Evolutionary conservation across 129 eudicot genomes (phyloP).

Genomic region (Tanacetum coccineum): DNA sequence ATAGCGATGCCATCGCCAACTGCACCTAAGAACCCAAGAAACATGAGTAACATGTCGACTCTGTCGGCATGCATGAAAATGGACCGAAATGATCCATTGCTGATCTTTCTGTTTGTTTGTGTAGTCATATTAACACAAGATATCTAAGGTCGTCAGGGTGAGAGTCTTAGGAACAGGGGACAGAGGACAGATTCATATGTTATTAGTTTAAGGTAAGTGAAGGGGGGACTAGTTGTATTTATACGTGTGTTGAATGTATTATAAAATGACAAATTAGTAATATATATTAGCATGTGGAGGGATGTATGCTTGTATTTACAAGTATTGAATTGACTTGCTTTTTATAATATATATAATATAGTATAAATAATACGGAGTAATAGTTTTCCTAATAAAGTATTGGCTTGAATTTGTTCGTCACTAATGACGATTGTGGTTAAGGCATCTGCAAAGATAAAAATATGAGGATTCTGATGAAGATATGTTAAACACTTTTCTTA

Average conservation of each 20-base stretch:
- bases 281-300: conserved; percentile 11
- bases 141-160: neutral
- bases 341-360: neutral
- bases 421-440: conserved; percentile 28
- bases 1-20: conserved; percentile 72
- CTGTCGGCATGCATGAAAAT: conserved; percentile 89
- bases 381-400: conserved; percentile 8
- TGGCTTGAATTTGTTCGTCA: conserved; percentile 20
- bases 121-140: conserved; percentile 21
- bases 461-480: neutral
- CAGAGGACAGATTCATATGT: neutral
- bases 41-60: conserved; percentile 54
- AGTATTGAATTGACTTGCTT: conserved; percentile 3
- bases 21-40: conserved; percentile 65
- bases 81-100: conserved; percentile 46
- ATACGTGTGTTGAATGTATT: conserved; percentile 11
- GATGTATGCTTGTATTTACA: conserved; percentile 11
- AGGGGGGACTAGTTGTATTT: conserved; percentile 21
- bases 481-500: no score
- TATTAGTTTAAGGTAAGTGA: conserved; percentile 12
- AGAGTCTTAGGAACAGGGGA: neutral
- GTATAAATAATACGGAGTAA: neutral
- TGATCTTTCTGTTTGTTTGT: conserved; percentile 20
- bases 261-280: neutral
- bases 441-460: neutral